Base-by-base conservation (phyloP, 768 basidiomycete species). In the Tephrocybe sp. region DNA sequence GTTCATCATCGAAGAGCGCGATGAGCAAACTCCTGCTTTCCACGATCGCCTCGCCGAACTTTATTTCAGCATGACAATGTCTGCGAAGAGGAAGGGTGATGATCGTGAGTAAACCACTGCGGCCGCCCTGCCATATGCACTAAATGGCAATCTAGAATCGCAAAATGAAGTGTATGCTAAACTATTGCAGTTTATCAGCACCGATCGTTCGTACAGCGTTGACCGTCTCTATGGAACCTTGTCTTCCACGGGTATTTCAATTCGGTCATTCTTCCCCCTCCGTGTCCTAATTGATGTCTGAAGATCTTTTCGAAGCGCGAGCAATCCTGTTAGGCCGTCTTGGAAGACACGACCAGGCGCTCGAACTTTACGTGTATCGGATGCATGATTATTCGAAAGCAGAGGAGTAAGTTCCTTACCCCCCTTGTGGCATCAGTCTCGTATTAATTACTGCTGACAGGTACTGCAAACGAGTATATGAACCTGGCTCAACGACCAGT, bases 311-410 rank as follows among this genome's bases (percentile, higher is more conserved):
- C 51, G 93, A 98, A 66, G 93, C 91, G 13, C 84, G 93, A 34
- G 97, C 97, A 0, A 84, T 97, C 50, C 76, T 99, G 6, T 72
- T 97, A 9, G 97, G 97, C 9, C 79, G 88, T 38, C 75, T 97
- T 52, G 92, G 89, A 1, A 83, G 91, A 46, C 95, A 98, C 53
- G 92, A 97, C 53, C 91, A 86, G 53, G 94, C 95, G 0, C 78
- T 98, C n/a, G 91, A 94, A 61, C 78, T 95, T 12, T 99, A 98
- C 63, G 93, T 94, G 5, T 88, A 97, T 61, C 82, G 84, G 29
- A 73, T 98, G 25, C 78, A 84, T 31, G 88, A 94, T 61, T 92
- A 86, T 63, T 53, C 68, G 22, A 92, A 92, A 54, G 97, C 97
- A 0, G 97, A 98, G 72, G 83, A 88, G 91, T 94, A 59, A 55